A percentile compares a stretch with the other conserved stretches of the same genome.
Conservation (phyloP, 495 filamentous ascomycete genomes). For the Poronia punctata region DNA sequence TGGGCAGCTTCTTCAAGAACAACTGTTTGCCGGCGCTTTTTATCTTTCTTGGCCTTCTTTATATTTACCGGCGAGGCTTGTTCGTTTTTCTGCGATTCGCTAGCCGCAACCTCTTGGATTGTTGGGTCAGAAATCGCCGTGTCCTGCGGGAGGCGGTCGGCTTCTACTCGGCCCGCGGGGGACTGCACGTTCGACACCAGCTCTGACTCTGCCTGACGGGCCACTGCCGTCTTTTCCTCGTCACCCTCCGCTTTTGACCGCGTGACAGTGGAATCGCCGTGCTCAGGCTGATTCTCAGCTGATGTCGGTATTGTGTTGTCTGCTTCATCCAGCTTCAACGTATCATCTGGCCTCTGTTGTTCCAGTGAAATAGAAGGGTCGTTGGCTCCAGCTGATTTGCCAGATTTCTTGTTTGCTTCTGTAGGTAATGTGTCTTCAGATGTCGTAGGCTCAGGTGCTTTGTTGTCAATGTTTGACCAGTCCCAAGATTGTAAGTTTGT, state of each 20-base stretch:
- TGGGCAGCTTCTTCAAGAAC: not conserved
- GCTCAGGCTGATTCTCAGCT: slow-evolving; percentile 5
- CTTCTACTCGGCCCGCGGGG: slow-evolving; percentile 16
- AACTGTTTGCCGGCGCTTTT: slow-evolving; percentile 26
- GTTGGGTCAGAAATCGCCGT: slow-evolving; percentile 20
- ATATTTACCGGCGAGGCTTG: slow-evolving; percentile 15
- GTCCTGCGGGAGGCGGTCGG: slow-evolving; percentile 21
- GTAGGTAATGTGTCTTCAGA: slow-evolving; percentile 1
- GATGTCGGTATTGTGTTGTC: not conserved
- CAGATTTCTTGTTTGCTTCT: too few relatives aligned
- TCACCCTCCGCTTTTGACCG: slow-evolving; percentile 19
- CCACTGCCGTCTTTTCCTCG: slow-evolving; percentile 30
- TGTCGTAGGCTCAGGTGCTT: slow-evolving; percentile 5
- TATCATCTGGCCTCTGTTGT: slow-evolving; percentile 24
- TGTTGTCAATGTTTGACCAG: slow-evolving; percentile 9
- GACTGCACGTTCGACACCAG: slow-evolving; percentile 14
- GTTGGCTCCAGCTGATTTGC: slow-evolving; percentile 2
- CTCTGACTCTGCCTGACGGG: slow-evolving; percentile 16
- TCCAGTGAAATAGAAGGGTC: slow-evolving; percentile 7
- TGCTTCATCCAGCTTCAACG: not conserved
- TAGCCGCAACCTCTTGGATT: slow-evolving; percentile 25
- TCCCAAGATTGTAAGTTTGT: slow-evolving; percentile 13
- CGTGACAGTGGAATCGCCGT: slow-evolving; percentile 4
- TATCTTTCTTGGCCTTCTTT: slow-evolving; percentile 39
- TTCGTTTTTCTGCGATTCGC: slow-evolving; percentile 20